Base-by-base conservation (phyloP, 2,329 filamentous ascomycete species). In the Blastomyces percursus region DNA sequence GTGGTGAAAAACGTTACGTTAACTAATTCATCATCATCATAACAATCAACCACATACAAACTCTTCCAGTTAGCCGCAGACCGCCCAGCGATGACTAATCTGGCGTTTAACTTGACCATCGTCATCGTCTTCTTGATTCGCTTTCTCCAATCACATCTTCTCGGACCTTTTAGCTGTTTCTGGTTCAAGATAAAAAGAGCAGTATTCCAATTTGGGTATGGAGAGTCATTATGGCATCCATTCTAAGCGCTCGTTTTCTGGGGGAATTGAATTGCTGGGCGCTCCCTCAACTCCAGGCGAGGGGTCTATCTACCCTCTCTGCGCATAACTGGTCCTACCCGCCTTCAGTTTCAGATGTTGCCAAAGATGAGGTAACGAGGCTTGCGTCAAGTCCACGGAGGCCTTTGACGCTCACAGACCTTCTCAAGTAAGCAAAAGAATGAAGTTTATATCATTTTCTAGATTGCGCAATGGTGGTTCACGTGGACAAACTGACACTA, bases 331-430 rank as follows among this genome's bases (percentile, higher is more conserved):
- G 76, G 74, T 73, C 76, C 11, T 73, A 77, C 67, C 78, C 78
- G 19, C 77, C 77, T 52, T 77, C 77, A 61, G 77, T 76, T 30
- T 73, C 78, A n/a, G 78, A 78, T 55, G 82, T 85, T 21, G 82
- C 83, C 48, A 88, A 93, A 72, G 85, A 88, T 66, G 89, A 94
- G 72, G 89, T 97, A 67, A 84, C 86, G 55, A 84, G 84, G 51
- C 83, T 97, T 56, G 90, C 92, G 40, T 85, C 86, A 63, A 86
- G 88, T 71, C 86, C 87, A 44, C 83, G 96, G 60, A 89, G 95
- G 71, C 85, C 88, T 12, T 79, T 97, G 71, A 94, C 90, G 32
- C 83, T 99, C 42, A 86, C 88, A 63, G 94, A 97, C 72, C 81
- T 99, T 6, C 89, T 96, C 69, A 93, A 88, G 89, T 95, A 81